These are phyloP conservation scores for Penicillium silybi DNA, from an alignment of 495 filamentous ascomycete species.

Conservation along the genomic window DNA sequence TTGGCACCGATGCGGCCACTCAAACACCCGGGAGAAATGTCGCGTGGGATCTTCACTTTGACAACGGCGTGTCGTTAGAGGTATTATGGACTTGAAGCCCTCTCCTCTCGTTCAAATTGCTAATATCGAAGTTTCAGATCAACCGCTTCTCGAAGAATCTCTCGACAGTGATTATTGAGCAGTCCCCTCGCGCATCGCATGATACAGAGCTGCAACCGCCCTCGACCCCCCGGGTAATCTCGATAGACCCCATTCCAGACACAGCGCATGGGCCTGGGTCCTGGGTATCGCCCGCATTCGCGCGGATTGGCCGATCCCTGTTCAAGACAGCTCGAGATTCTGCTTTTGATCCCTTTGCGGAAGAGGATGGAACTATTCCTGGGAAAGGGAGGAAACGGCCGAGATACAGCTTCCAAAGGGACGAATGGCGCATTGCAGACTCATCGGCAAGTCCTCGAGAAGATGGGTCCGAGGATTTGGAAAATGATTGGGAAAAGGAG, in stretches of 20 bases:
- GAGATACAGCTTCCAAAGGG: constrained; percentile 64
- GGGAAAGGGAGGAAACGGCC: constrained; percentile 67
- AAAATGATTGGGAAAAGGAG: constrained; percentile 35
- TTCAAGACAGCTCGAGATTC: constrained; percentile 56
- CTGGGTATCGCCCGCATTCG: constrained; percentile 74
- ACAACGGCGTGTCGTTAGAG: constrained; percentile 54
- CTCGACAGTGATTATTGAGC: constrained; percentile 46
- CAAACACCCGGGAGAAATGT: constrained; percentile 63
- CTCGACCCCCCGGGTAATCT: constrained; percentile 21
- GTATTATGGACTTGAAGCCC: constrained; percentile 32
- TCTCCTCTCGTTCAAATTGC: not conserved
- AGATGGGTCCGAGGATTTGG: constrained; percentile 26
- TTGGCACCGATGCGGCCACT: constrained; percentile 37
- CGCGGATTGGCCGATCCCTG: constrained; percentile 60
- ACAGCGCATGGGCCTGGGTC: constrained; percentile 4
- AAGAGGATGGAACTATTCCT: constrained; percentile 61
- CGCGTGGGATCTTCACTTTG: constrained; percentile 70
- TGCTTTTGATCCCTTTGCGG: constrained; percentile 63
- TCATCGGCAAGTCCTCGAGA: constrained; percentile 63
- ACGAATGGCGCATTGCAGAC: constrained; percentile 67
- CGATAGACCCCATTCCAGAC: constrained; percentile 2
- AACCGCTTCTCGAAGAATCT: constrained; percentile 27
- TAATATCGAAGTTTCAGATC: constrained; percentile 24
- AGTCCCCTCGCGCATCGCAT: constrained; percentile 23
- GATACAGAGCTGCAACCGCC: constrained; percentile 20